Base-by-base conservation (phyloP, 2,329 filamentous ascomycete genomes). In the Fusarium sp. region DNA sequence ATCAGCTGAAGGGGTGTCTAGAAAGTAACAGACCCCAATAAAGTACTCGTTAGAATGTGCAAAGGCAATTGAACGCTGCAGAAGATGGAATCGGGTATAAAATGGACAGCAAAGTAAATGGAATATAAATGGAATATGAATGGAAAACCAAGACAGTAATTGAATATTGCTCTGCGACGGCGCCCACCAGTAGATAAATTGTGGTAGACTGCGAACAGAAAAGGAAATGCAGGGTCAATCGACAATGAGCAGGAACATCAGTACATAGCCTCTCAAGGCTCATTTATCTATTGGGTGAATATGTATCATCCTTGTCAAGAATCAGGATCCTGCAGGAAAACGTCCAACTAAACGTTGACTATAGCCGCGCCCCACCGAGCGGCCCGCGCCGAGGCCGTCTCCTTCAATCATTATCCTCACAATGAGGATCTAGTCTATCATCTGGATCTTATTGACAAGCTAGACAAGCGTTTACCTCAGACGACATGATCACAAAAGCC, bases 401-500 rank as follows among this genome's bases (percentile, higher is more conserved):
- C 56, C 24, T 30, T 62, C 24, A 68, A 68, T n/a, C 73, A 68
- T 4, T 71, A 71, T 66, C 65, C 64, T n/a, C 73, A 61, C 50
- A 77, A 76, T 47, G 59, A 73, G 49, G 68, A 76, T 43, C 22
- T 76, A 4, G 64, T 77, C 14, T 27, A 66, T 44, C 72, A 70
- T 15, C n/a, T 15, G 32, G 59, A 62, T 40, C 53, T 75, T 43
- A 59, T 70, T 11, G 32, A 51, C 50, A n/a, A 15, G 34, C 58
- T 76, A 29, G 56, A 73, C 12, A 16, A 29, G 29, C 59, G 75
- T 18, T 54, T 77, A 12, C 68, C 71, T n/a, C 10, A 38, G 10
- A 38, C 6, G 10, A 11, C 5, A 7, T 5, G 6, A 38, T 38
- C 2, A 38, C 10, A 38, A 7, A 6, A 38, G 34, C 7, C 34